Base-by-base conservation (phyloP, 1,284 basidiomycete species). In the Marasmius oreades region DNA sequence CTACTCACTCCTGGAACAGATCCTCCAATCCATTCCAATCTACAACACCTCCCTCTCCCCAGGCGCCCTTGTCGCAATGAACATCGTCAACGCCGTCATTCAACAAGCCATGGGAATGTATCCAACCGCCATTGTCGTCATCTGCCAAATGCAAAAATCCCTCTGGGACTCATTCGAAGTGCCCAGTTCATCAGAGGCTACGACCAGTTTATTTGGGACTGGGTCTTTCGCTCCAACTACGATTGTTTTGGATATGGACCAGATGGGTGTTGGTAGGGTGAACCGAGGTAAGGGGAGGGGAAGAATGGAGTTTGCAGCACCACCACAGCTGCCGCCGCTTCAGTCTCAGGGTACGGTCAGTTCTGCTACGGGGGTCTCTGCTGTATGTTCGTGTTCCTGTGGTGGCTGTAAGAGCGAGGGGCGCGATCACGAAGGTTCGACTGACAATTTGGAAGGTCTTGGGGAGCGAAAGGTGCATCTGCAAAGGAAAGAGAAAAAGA, bases 51-150 rank as follows among this genome's bases (percentile, higher is more conserved):
- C 61, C 16, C 52, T 63, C 20, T 64, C 62, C 24, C 33, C 60
- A 20, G 55, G 58, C 3, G 63, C 65, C 16, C 36, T 61, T 0
- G 54, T 67, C 10, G 66, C 63, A 1, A 64, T 67, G 47, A 64
- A 69, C 31, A 61, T 64, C 7, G 62, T 67, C 42, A 67, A 68
- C 33, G 66, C 68, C 3, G 58, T 69, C 51, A 66, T 68, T 43
- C 67, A 68, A 57, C 68, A 69, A 54, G 67, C 63, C 7, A 65
- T 68, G 59, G 67, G 67, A 45, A 69, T 69, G 61, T 68, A 69
- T 53, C 68, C 66, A 39, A 69, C 67, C 7, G 60, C 60, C 10
- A 68, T 69, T 22, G 61, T 68, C n/a, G 63, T 69, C 23, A 63
- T 69, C 22, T 67, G 68, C 16, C 62, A 67, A 48, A 62, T 67